A percentile compares a stretch with the other conserved stretches of the same genome.
phyloP scores from a whole-genome alignment of 2,329 filamentous ascomycete species.

The Fusarium sp. region DNA sequence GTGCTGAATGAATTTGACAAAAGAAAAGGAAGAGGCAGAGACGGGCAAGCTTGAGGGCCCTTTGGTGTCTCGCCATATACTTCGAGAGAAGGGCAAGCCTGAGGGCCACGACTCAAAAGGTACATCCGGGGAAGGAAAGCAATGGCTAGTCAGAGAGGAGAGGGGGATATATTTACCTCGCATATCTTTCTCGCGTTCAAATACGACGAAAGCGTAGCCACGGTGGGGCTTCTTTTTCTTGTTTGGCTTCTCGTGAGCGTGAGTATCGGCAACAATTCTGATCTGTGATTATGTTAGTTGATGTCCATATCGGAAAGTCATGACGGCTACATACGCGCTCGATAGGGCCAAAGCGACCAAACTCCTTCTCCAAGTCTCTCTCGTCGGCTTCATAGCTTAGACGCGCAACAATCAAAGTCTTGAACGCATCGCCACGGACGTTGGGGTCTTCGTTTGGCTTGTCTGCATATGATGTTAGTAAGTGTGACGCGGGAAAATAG shows the following conservation, averaged over 20 bases:
- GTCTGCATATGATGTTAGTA: slow-evolving; percentile 63
- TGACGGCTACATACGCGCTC: slow-evolving; percentile 75
- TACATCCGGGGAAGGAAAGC: slow-evolving; percentile 44
- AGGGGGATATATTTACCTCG: slow-evolving; percentile 80
- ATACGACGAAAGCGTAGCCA: slow-evolving; percentile 97
- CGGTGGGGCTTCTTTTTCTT: slow-evolving; percentile 86
- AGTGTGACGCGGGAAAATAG: neutral
- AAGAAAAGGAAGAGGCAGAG: slow-evolving; percentile 54
- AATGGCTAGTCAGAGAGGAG: slow-evolving; percentile 48
- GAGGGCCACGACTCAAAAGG: slow-evolving; percentile 58
- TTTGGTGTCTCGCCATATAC: slow-evolving; percentile 61
- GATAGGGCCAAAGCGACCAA: slow-evolving; percentile 92
- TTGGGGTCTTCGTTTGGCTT: slow-evolving; percentile 88
- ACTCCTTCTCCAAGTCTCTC: slow-evolving; percentile 92
- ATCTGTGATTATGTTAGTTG: slow-evolving; percentile 69
- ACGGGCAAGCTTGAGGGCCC: slow-evolving; percentile 71
- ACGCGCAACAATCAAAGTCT: slow-evolving; percentile 91
- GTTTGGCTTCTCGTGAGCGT: slow-evolving; percentile 75
- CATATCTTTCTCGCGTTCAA: slow-evolving; percentile 98
- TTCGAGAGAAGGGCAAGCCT: slow-evolving; percentile 56
- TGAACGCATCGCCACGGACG: slow-evolving; percentile 92
- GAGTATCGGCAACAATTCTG: slow-evolving; percentile 84
- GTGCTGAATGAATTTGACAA: slow-evolving; percentile 43
- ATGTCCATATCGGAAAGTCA: slow-evolving; percentile 3
- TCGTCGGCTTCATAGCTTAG: slow-evolving; percentile 91